A percentile compares a stretch with the other conserved stretches of the same genome.
phyloP scores from a whole-genome alignment of 2,329 filamentous ascomycete species.

The Colletotrichum sp. region DNA sequence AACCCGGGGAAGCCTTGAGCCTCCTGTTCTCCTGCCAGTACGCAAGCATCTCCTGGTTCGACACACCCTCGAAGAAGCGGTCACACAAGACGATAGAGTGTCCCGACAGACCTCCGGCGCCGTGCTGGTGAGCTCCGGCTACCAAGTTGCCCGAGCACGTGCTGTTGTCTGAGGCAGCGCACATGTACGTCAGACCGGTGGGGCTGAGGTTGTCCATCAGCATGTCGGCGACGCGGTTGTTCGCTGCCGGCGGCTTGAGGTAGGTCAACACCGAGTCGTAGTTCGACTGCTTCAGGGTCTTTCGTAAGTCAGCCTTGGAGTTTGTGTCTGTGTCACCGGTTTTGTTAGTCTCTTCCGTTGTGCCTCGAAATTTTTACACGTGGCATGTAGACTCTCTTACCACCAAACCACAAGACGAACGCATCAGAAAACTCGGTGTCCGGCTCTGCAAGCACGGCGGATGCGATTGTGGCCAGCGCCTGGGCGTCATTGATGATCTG shows the following conservation, averaged over 20 bases:
- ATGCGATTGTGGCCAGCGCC: background rate
- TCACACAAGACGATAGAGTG: background rate
- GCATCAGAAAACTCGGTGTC: background rate
- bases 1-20: background rate
- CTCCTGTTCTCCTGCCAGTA: background rate
- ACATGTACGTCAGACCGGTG: conserved; percentile 1
- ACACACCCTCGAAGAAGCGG: background rate
- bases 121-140: background rate
- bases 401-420: background rate
- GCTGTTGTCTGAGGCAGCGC: background rate
- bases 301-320: background rate
- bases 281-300: background rate
- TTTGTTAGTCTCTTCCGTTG: background rate
- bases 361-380: rapidly evolving
- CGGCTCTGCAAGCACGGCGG: background rate
- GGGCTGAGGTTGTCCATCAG: background rate
- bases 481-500: background rate
- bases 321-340: background rate
- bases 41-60: background rate
- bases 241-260: background rate
- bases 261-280: background rate
- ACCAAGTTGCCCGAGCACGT: background rate
- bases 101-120: background rate
- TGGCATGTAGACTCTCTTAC: background rate
- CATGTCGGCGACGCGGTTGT: background rate